Evolutionary conservation across 805 yeast species (phyloP).

Genomic region (Candida boidinii): DNA sequence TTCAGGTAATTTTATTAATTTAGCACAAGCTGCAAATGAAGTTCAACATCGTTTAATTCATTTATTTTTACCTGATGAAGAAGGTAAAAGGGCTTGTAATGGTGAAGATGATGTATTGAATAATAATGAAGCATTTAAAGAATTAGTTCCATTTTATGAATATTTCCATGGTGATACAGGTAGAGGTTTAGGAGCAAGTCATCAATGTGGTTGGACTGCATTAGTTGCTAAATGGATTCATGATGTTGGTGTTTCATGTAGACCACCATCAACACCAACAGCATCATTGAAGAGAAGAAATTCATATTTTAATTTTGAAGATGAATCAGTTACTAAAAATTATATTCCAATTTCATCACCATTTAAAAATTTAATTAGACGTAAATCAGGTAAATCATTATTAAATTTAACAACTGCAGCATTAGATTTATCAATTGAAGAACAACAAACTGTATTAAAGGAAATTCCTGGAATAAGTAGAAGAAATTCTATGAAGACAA

Average conservation of each 20-base stretch:
- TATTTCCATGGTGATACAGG: constrained; percentile 94
- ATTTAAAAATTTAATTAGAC: constrained; percentile 35
- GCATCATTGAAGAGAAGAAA: constrained; percentile 11
- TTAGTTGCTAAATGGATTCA: constrained; percentile 87
- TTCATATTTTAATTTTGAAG: constrained; percentile 15
- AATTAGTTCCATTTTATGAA: constrained; percentile 73
- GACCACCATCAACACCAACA: constrained; percentile 27
- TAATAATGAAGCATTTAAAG: constrained; percentile 63
- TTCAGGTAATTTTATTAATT: constrained; percentile 64
- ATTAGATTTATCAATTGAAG: constrained; percentile 61
- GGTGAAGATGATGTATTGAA: constrained; percentile 51
- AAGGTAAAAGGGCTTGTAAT: constrained; percentile 62
- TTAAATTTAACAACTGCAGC: constrained; percentile 60
- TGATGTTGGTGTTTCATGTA: constrained; percentile 71
- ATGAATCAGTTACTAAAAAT: constrained; percentile 27
- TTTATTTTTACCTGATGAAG: constrained; percentile 61
- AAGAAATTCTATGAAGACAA: constrained; percentile 18
- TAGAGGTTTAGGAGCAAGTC: constrained; percentile 86
- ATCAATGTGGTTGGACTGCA: constrained; percentile 96
- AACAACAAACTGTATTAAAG: constrained; percentile 22
- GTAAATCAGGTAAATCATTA: constrained; percentile 69
- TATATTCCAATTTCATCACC: constrained; percentile 36
- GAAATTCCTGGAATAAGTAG: constrained; percentile 26
- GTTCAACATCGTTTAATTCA: constrained; percentile 78
- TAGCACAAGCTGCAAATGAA: constrained; percentile 88